phyloP scores from a whole-genome alignment of 352 stramenopile genomes.

The Thraustochytrium striatum region DNA sequence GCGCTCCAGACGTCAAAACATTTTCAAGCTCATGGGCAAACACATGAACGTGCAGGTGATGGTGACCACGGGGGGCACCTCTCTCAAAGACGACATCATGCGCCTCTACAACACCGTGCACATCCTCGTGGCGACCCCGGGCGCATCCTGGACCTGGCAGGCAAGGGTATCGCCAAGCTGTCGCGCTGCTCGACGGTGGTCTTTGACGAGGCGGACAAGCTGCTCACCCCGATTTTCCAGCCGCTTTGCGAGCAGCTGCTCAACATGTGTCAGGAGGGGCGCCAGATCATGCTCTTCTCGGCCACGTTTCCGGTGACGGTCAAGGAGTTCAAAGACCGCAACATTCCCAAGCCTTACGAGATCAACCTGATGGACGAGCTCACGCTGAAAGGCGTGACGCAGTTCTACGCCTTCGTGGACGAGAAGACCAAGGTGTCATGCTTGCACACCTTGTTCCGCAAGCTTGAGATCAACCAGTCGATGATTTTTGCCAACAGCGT shows the following conservation, averaged over 20 bases:
- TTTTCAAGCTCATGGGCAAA: constrained; percentile 98
- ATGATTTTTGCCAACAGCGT: constrained; percentile 99
- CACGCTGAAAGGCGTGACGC: constrained; percentile 95
- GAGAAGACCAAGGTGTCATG: constrained; percentile 99
- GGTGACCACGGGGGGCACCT: constrained; percentile 97
- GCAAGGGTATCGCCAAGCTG: constrained; percentile 95
- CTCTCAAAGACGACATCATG: constrained; percentile 99
- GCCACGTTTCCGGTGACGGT: constrained; percentile 99
- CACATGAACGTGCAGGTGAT: constrained; percentile 92
- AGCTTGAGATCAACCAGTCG: constrained; percentile 97
- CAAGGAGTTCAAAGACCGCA: constrained; percentile 96
- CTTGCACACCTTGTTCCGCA: constrained; percentile 98
- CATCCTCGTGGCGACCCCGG: constrained; percentile 96
- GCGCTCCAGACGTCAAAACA: constrained; percentile 93
- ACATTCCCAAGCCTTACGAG: constrained; percentile 86
- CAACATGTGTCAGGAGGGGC: constrained; percentile 80
- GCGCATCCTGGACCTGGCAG: constrained; percentile 95
- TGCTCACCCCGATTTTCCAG: constrained; percentile 97
- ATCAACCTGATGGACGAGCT: constrained; percentile 99
- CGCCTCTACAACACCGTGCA: constrained; percentile 98
- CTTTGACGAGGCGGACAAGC: constrained; percentile 99
- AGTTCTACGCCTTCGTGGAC: constrained; percentile 99
- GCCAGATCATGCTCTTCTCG: constrained; percentile 98
- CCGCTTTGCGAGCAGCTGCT: constrained; percentile 94
- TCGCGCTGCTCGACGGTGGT: constrained; percentile 94